These are phyloP conservation scores for Purpureocillium takamizusanense DNA, from an alignment of 2,329 filamentous ascomycete species.

Conservation along the genomic window DNA sequence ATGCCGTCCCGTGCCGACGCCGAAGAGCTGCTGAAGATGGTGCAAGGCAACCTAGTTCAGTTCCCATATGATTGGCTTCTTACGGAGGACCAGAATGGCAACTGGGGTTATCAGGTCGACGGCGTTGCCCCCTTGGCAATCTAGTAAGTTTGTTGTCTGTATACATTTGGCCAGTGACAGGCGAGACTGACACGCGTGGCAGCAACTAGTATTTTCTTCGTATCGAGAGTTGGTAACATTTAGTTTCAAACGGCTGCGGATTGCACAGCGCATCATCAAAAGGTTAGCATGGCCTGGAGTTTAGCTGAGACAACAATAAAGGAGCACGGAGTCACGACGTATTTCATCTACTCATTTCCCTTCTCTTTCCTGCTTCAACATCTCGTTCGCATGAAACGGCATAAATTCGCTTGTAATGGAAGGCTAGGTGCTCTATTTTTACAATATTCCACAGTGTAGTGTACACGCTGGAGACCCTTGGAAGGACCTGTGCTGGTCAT, in stretches of 20 bases:
- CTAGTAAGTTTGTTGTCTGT: conserved; percentile 60
- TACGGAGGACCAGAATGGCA: conserved; percentile 83
- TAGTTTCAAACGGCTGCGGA: not conserved
- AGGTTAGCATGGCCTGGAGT: not conserved
- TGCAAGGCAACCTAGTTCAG: conserved; percentile 81
- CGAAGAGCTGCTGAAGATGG: conserved; percentile 69
- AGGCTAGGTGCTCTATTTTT: not conserved
- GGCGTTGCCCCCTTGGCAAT: conserved; percentile 94
- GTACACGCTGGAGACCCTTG: not conserved
- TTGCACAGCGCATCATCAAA: not conserved
- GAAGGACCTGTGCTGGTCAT: conserved; percentile 22
- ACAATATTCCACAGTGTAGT: not conserved
- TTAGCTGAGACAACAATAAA: not conserved
- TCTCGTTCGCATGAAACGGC: not conserved
- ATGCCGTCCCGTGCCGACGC: conserved; percentile 67
- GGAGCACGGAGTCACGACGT: too few relatives aligned
- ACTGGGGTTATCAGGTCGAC: conserved; percentile 96
- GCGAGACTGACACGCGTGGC: conserved; percentile 18
- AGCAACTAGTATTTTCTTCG: conserved; percentile 21
- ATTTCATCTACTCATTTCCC: too few relatives aligned
- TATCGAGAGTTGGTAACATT: not conserved
- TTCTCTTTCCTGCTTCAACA: not conserved
- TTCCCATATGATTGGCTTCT: conserved; percentile 96
- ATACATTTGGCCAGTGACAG: not conserved
- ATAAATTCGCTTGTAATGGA: conserved; percentile 4